Evolutionary conservation across 2,329 filamentous ascomycete genomes (phyloP).

Genomic region (Fusarium albosuccineum): DNA sequence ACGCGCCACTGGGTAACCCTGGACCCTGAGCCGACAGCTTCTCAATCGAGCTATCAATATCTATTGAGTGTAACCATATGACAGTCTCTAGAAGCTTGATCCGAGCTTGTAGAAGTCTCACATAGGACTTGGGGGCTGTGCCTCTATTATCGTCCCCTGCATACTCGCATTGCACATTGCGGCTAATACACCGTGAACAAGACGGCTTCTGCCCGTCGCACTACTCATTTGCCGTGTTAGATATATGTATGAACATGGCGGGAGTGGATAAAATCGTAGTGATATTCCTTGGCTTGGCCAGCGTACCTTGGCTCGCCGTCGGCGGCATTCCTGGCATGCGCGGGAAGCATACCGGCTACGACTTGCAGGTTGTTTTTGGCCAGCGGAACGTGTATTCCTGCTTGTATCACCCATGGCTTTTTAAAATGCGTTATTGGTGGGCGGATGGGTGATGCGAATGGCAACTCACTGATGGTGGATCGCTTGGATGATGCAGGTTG

Average conservation of each 20-base stretch:
- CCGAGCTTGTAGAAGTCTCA: neutral
- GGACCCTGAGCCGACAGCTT: neutral
- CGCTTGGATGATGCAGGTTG: neutral
- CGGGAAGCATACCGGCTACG: neutral
- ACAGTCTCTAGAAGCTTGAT: neutral
- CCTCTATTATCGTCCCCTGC: neutral
- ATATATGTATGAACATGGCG: too few species aligned
- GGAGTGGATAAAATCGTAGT: too few species aligned
- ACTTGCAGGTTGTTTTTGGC: neutral
- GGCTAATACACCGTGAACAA: neutral
- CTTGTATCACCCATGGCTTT: too few species aligned
- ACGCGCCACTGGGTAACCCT: neutral
- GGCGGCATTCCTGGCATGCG: constrained; percentile 1
- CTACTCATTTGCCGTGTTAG: neutral
- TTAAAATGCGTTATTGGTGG: too few species aligned
- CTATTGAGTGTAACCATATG: neutral
- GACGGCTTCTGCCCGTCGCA: neutral
- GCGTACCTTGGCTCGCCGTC: neutral
- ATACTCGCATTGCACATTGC: neutral
- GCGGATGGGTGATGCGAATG: neutral
- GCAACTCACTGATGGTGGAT: neutral
- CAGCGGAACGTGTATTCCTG: neutral
- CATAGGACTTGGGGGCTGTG: neutral
- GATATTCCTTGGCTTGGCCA: too few species aligned
- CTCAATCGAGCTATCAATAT: neutral